These are phyloP conservation scores for Pontederia paniculata DNA, from an alignment of 176 grass and related monocot genomes.

Conservation along the genomic window DNA sequence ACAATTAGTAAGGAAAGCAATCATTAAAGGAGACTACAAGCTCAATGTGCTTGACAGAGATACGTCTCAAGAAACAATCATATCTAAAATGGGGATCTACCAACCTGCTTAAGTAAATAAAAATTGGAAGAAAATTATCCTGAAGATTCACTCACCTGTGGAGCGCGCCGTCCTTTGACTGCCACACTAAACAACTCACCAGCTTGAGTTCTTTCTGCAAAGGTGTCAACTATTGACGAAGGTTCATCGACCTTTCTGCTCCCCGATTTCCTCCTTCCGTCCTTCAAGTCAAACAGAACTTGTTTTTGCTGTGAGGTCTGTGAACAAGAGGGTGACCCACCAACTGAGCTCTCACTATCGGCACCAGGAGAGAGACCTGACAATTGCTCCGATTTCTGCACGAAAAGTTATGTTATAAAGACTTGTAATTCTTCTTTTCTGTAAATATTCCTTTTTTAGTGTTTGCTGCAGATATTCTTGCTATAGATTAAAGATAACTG, in stretches of 20 bases:
- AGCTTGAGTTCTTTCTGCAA: slow-evolving; percentile 76
- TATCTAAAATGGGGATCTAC: too few species aligned
- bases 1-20: too few species aligned
- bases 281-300: slow-evolving; percentile 57
- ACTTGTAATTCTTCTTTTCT: too few species aligned
- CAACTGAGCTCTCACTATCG: slow-evolving; percentile 58
- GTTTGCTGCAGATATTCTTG: too few species aligned
- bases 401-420: background rate
- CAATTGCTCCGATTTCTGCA: slow-evolving; percentile 77
- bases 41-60: too few species aligned
- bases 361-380: slow-evolving; percentile 41
- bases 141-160: slow-evolving; percentile 46
- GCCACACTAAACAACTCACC: slow-evolving; percentile 85
- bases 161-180: slow-evolving; percentile 41
- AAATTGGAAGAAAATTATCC: background rate
- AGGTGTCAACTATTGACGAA: slow-evolving; percentile 28
- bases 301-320: slow-evolving; percentile 69
- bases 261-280: slow-evolving; percentile 83
- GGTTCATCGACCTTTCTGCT: slow-evolving; percentile 62
- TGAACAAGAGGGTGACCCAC: slow-evolving; percentile 60
- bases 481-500: too few species aligned
- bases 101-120: too few species aligned
- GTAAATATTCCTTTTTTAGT: too few species aligned
- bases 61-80: too few species aligned
- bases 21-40: too few species aligned